Percentiles rank a stretch among this genome's conserved stretches.
Conservation (phyloP, 163 green algal genomes). For the Chlamydomonas reinhardtii region DNA sequence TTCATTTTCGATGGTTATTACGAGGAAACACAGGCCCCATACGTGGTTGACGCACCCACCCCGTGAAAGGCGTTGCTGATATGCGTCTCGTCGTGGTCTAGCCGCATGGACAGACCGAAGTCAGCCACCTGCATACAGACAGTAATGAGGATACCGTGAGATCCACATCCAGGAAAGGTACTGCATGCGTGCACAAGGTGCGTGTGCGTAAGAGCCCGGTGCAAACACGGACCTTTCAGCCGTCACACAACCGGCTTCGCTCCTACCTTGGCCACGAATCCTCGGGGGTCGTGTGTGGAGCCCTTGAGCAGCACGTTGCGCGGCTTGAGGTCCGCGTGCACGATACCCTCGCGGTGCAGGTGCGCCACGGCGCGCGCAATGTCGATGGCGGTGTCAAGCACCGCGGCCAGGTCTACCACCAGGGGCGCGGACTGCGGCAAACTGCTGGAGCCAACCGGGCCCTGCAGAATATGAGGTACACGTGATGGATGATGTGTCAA, state of each 20-base stretch:
- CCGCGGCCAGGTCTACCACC: conserved; percentile 46
- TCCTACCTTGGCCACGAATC: conserved; percentile 61
- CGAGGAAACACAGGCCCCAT: too few species aligned
- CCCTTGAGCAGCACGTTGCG: conserved; percentile 66
- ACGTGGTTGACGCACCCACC: neutral
- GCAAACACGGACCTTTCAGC: too few species aligned
- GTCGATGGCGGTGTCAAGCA: conserved; percentile 72
- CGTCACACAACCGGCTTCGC: too few species aligned
- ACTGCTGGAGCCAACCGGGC: too few species aligned
- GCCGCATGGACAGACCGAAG: conserved; percentile 69
- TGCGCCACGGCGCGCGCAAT: conserved; percentile 72
- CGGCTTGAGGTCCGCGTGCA: conserved; percentile 63
- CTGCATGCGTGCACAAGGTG: too few species aligned
- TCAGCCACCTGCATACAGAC: conserved; percentile 57
- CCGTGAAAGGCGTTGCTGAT: conserved; percentile 61
- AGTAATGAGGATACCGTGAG: neutral
- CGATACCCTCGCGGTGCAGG: conserved; percentile 69
- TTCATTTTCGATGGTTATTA: too few species aligned
- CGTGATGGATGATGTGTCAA: too few species aligned
- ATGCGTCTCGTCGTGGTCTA: conserved; percentile 59
- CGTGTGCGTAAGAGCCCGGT: too few species aligned
- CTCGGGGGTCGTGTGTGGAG: conserved; percentile 42
- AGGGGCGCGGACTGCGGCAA: neutral
- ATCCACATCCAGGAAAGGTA: too few species aligned
- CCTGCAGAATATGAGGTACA: too few species aligned